Evolutionary conservation across 1,139 yeast genomes (phyloP).

Genomic region (Taphrina confusa): DNA sequence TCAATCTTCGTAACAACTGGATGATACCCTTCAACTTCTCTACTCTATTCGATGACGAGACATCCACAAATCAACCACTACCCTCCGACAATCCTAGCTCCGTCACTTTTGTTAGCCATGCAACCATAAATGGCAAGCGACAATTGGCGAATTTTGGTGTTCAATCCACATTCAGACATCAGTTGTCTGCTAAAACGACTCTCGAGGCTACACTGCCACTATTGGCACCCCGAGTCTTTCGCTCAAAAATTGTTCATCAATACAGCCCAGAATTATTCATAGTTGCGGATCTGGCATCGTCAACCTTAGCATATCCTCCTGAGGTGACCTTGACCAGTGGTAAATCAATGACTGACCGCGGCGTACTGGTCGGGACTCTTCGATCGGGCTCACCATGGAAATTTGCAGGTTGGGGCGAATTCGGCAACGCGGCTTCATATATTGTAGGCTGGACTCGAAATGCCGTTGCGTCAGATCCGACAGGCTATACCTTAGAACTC

Average conservation of each 20-base stretch:
- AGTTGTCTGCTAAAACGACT: slow-evolving; percentile 19
- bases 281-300: slow-evolving; percentile 11
- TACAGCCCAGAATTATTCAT: slow-evolving; percentile 30
- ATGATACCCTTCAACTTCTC: slow-evolving; percentile 29
- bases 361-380: slow-evolving; percentile 22
- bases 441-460: slow-evolving; percentile 28
- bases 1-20: slow-evolving; percentile 27
- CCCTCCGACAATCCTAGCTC: slow-evolving; percentile 11
- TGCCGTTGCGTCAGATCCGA: slow-evolving; percentile 15
- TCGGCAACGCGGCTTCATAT: slow-evolving; percentile 30
- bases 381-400: slow-evolving; percentile 33
- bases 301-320: slow-evolving; percentile 28
- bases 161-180: slow-evolving; percentile 28
- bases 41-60: slow-evolving; percentile 7
- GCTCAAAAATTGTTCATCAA: slow-evolving; percentile 29
- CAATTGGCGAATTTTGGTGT: slow-evolving; percentile 31
- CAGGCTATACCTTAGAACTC: slow-evolving; percentile 30
- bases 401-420: slow-evolving; percentile 23
- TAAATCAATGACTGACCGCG: slow-evolving; percentile 31
- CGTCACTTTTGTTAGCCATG: slow-evolving; percentile 29
- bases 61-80: not conserved
- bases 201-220: slow-evolving; percentile 28
- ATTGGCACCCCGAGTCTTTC: slow-evolving; percentile 22
- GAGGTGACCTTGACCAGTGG: slow-evolving; percentile 33
- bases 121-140: slow-evolving; percentile 24